Percentiles rank a stretch among this genome's conserved stretches.
Evolutionary conservation across 176 grass and related monocot genomes (phyloP).

Genomic region (Coix lacrymajobi): DNA sequence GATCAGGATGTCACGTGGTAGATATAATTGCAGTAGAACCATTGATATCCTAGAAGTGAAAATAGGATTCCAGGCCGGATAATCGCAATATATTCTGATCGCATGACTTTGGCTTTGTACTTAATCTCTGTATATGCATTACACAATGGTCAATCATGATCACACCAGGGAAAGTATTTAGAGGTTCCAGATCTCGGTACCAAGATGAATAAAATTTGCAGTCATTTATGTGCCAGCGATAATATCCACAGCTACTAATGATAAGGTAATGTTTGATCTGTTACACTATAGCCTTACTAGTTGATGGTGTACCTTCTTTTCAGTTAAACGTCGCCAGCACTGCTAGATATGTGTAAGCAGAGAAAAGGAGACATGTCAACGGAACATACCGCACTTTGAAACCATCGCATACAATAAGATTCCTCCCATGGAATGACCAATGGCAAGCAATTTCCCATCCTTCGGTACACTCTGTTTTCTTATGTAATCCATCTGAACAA

Average conservation of each 20-base stretch:
- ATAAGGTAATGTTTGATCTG: background rate
- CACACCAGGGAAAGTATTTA: background rate
- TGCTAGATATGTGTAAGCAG: background rate
- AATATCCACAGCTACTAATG: background rate
- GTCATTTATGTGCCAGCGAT: background rate
- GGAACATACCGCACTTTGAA: constrained; percentile 75
- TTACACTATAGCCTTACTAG: background rate
- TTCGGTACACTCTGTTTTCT: constrained; percentile 52
- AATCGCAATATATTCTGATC: background rate
- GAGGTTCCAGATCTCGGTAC: background rate
- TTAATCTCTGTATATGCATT: background rate
- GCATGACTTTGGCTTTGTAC: background rate
- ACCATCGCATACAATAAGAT: constrained; percentile 85
- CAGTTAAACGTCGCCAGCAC: background rate
- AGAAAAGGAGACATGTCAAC: constrained; percentile 9
- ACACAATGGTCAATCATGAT: constrained; percentile 1
- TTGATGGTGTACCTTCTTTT: background rate
- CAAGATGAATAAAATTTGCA: constrained; percentile 8
- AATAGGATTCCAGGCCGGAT: background rate
- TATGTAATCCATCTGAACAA: constrained; percentile 84
- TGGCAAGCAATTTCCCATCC: constrained; percentile 88
- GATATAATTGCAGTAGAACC: background rate
- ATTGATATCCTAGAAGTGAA: background rate
- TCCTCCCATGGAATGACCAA: constrained; percentile 97
- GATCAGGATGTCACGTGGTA: background rate